Percentiles rank a stretch among this genome's conserved stretches.
These are phyloP conservation scores for Cylindrodendrum hubeiense DNA, from an alignment of 2,329 filamentous ascomycete species.

Conservation along the genomic window DNA sequence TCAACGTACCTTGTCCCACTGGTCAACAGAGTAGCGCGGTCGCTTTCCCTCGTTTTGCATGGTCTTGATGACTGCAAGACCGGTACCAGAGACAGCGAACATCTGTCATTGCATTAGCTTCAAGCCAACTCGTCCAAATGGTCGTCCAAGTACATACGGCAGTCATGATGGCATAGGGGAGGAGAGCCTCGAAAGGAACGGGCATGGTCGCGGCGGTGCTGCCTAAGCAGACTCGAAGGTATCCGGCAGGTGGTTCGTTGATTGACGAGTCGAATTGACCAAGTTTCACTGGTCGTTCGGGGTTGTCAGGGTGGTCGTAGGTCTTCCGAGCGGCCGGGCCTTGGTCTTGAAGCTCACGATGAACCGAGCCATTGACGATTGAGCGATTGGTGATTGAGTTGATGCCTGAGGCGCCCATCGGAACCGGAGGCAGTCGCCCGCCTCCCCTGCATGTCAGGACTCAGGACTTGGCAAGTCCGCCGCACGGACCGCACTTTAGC, in stretches of 20 bases:
- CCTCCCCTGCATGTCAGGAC: constrained; percentile 34
- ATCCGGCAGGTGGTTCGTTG: constrained; percentile 20
- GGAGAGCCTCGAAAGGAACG: constrained; percentile 72
- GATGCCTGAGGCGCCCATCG: constrained; percentile 41
- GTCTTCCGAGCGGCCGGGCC: constrained; percentile 38
- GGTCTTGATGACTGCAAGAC: constrained; percentile 67
- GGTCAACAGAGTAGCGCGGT: constrained; percentile 70
- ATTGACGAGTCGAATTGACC: constrained; percentile 39
- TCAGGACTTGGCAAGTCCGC: too few relatives aligned
- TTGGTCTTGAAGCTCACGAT: constrained; percentile 45
- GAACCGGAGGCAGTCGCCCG: background rate
- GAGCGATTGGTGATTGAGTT: constrained; percentile 42
- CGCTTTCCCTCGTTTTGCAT: constrained; percentile 72
- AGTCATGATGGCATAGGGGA: constrained; percentile 75
- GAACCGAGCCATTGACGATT: constrained; percentile 44
- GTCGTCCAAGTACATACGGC: constrained; percentile 59
- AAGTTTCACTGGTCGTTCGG: constrained; percentile 33
- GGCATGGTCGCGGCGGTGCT: constrained; percentile 61
- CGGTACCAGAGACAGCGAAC: constrained; percentile 72
- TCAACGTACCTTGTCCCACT: constrained; percentile 73
- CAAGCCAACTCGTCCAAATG: constrained; percentile 13
- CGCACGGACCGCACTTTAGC: constrained; percentile 47
- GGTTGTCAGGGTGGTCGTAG: constrained; percentile 32
- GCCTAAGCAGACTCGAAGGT: constrained; percentile 46
- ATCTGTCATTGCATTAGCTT: constrained; percentile 60